Evolutionary conservation across 192 early-diverging fungal genomes (phyloP).

Genomic region (Neocallimastix lanati): DNA sequence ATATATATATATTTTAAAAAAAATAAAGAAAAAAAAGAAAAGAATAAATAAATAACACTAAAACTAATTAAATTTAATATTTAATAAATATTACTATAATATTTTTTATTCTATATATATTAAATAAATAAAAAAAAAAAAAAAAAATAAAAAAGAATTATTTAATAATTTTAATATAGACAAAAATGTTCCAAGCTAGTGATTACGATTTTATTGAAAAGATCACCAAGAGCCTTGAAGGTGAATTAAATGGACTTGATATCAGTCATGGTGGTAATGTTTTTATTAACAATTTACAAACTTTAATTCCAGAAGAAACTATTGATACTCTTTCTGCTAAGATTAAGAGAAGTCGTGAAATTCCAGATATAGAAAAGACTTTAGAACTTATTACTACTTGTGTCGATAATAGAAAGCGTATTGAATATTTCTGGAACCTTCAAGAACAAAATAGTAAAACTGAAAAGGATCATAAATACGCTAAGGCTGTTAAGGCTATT

Average conservation of each 20-base stretch:
- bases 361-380: neutral
- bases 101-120: no score
- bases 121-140: no score
- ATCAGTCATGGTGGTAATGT: neutral
- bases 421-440: neutral
- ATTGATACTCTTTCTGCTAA: neutral
- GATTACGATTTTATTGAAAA: neutral
- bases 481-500: neutral
- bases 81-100: no score
- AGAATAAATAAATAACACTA: no score
- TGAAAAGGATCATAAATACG: neutral
- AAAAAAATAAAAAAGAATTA: no score
- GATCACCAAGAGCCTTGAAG: neutral
- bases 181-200: neutral
- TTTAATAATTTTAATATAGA: neutral
- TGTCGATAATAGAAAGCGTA: neutral
- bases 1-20: no score
- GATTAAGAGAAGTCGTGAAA: neutral
- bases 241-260: neutral
- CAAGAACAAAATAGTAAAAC: neutral
- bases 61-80: no score
- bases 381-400: neutral
- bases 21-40: no score
- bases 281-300: neutral
- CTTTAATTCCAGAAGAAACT: neutral